A percentile compares a stretch with the other conserved stretches of the same genome.
phyloP scores from a whole-genome alignment of 768 basidiomycete genomes.

The Ephemerocybe angulata region DNA sequence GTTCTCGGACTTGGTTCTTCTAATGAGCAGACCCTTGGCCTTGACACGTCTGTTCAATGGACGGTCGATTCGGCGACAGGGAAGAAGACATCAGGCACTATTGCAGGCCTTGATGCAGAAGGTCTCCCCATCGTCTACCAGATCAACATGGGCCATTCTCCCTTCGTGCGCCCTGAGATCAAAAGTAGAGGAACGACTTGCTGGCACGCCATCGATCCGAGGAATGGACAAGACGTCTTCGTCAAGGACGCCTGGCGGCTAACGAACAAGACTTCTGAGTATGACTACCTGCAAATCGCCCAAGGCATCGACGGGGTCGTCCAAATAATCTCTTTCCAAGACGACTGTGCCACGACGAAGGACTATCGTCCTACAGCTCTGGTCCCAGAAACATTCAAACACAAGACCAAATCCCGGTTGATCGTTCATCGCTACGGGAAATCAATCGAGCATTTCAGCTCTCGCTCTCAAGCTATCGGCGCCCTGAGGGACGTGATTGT shows the following conservation, averaged over 20 bases:
- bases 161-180: not conserved
- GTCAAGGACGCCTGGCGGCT: not conserved
- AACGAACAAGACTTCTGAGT: not conserved
- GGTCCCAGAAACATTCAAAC: too few species aligned
- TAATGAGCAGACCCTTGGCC: not conserved
- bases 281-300: too few species aligned
- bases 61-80: not conserved
- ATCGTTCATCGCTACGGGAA: not conserved
- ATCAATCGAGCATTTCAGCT: not conserved
- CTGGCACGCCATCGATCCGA: not conserved
- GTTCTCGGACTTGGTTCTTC: conserved; percentile 1
- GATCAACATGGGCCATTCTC: not conserved
- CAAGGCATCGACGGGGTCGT: too few species aligned
- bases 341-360: too few species aligned
- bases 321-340: too few species aligned
- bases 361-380: too few species aligned
- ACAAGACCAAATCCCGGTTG: not conserved
- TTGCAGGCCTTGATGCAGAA: not conserved
- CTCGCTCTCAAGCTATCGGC: not conserved
- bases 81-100: not conserved
- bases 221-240: not conserved
- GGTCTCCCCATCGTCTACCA: not conserved
- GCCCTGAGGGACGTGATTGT: not conserved
- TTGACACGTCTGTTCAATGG: conserved; percentile 3
- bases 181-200: not conserved